These are phyloP conservation scores for Paragyromitra xinjiangensis DNA, from an alignment of 495 filamentous ascomycete species.

Conservation along the genomic window DNA sequence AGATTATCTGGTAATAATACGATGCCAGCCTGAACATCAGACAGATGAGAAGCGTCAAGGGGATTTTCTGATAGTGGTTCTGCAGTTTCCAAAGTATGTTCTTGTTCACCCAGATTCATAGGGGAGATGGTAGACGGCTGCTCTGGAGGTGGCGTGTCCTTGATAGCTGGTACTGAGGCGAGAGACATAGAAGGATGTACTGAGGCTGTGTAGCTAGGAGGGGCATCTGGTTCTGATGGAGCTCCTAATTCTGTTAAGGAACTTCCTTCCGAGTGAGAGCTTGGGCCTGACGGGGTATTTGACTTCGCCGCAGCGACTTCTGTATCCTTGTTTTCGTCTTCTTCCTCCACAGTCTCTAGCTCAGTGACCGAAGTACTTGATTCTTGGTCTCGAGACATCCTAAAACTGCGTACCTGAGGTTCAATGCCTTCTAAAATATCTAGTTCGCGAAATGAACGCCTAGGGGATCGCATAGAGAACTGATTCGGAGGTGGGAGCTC, in stretches of 20 bases:
- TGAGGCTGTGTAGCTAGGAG: slow-evolving; percentile 1
- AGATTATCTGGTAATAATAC: slow-evolving; percentile 1
- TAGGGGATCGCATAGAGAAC: not conserved
- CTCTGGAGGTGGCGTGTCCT: not conserved
- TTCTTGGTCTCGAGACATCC: not conserved
- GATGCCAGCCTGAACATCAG: not conserved
- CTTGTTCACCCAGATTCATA: not conserved
- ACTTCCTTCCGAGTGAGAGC: not conserved
- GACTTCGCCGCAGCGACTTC: not conserved
- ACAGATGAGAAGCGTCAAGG: not conserved
- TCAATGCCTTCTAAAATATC: not conserved
- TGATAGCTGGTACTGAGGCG: not conserved
- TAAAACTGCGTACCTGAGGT: not conserved
- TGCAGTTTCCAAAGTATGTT: not conserved
- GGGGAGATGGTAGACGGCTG: not conserved
- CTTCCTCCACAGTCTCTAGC: slow-evolving; percentile 6
- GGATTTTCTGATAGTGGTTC: not conserved
- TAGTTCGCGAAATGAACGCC: not conserved
- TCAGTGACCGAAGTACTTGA: not conserved
- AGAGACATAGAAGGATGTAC: not conserved
- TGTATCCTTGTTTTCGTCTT: not conserved
- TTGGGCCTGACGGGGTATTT: not conserved
- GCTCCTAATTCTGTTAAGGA: not conserved
- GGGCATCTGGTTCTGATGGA: not conserved
- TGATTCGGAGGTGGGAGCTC: not conserved